Evolutionary conservation across 495 filamentous ascomycete species (phyloP).

Genomic region (Gamarada debralockiae): DNA sequence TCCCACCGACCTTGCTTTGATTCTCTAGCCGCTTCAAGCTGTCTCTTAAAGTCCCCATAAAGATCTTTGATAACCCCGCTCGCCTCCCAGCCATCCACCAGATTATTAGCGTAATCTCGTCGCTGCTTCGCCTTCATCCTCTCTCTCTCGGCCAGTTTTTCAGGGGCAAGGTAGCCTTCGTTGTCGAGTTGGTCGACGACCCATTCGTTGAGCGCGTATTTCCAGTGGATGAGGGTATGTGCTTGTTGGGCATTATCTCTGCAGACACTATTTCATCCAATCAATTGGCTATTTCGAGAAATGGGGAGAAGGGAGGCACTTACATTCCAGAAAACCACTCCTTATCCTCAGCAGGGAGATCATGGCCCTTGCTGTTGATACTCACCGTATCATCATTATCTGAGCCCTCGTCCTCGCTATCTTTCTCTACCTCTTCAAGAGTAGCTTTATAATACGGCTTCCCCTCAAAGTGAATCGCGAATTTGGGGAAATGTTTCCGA

Average conservation of each 20-base stretch:
- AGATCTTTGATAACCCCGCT: slow-evolving; percentile 51
- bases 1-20: too few relatives aligned
- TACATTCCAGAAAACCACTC: slow-evolving; percentile 18
- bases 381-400: slow-evolving; percentile 5
- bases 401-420: slow-evolving; percentile 30
- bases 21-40: too few relatives aligned
- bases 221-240: slow-evolving; percentile 65
- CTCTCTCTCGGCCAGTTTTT: slow-evolving; percentile 52
- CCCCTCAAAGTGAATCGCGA: slow-evolving; percentile 58
- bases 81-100: slow-evolving; percentile 54
- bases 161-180: slow-evolving; percentile 44
- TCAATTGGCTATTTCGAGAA: not conserved
- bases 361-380: slow-evolving; percentile 9
- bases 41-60: slow-evolving; percentile 52
- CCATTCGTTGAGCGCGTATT: slow-evolving; percentile 60
- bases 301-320: not conserved
- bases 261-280: slow-evolving; percentile 33
- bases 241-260: slow-evolving; percentile 55
- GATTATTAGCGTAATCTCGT: slow-evolving; percentile 48
- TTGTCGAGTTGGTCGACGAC: slow-evolving; percentile 50
- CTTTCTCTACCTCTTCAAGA: slow-evolving; percentile 58
- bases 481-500: slow-evolving; percentile 61
- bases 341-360: slow-evolving; percentile 8
- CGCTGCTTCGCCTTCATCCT: slow-evolving; percentile 47
- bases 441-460: slow-evolving; percentile 66